Conservation (phyloP, 2,329 filamentous ascomycete genomes). For the Elsinoe ampelina region DNA sequence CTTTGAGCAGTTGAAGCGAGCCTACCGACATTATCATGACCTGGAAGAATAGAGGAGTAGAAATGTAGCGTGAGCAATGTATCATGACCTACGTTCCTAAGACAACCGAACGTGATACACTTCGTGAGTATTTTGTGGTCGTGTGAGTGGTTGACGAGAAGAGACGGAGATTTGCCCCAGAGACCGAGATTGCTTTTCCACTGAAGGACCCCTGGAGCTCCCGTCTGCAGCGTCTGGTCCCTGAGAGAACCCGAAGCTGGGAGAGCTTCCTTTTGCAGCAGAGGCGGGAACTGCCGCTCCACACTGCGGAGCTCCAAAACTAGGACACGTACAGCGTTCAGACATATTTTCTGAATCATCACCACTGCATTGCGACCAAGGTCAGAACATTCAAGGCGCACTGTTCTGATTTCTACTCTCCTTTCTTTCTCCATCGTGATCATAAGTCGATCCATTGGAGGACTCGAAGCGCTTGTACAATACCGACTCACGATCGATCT, state of each 20-base stretch:
- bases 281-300: conserved; percentile 8
- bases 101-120: neutral
- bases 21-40: conserved; percentile 15
- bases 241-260: conserved; percentile 3
- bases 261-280: conserved; percentile 14
- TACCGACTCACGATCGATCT: conserved; percentile 11
- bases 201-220: conserved; percentile 11
- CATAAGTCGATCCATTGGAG: conserved; percentile 3
- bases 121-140: neutral
- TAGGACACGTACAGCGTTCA: conserved; percentile 9
- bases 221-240: neutral
- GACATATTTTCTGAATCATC: conserved; percentile 9
- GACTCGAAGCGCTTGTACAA: conserved; percentile 8
- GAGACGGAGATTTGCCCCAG: conserved; percentile 11
- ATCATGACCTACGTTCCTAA: neutral
- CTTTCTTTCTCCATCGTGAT: conserved; percentile 2
- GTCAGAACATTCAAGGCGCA: conserved; percentile 9
- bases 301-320: conserved; percentile 13
- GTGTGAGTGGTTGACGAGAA: neutral
- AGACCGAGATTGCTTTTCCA: conserved; percentile 12
- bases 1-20: conserved; percentile 17
- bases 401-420: conserved; percentile 20
- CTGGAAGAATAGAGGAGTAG: conserved; percentile 12
- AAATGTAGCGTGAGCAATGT: neutral
- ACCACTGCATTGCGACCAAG: conserved; percentile 1